Evolutionary conservation across 306 rosid species (phyloP).

Genomic region (Lathyrus tuberosus): DNA sequence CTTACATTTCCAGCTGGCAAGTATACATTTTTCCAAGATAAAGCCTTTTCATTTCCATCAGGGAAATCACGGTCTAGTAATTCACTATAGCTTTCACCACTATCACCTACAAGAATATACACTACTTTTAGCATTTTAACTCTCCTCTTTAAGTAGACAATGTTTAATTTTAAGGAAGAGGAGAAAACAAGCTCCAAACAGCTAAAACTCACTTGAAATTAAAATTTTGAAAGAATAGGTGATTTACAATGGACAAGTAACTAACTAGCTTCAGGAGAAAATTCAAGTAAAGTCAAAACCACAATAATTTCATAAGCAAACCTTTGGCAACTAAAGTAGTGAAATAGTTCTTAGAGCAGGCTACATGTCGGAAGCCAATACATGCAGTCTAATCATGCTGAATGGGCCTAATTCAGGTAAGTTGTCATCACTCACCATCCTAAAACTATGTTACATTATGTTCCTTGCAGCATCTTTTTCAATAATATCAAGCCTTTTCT

Average conservation of each 20-base stretch:
- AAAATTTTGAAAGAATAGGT: conserved; percentile 3
- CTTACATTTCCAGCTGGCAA: conserved; percentile 58
- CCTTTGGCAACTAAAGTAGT: conserved; percentile 5
- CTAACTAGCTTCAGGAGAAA: conserved; percentile 22
- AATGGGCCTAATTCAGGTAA: neutral
- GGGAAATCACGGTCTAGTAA: conserved; percentile 44
- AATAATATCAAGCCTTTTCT: conserved; percentile 12
- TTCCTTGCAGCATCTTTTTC: conserved; percentile 2
- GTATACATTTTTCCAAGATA: conserved; percentile 55
- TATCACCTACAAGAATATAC: conserved; percentile 45
- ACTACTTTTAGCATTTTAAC: conserved; percentile 36
- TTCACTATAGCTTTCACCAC: conserved; percentile 46
- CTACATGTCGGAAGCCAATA: neutral
- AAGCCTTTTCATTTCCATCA: conserved; percentile 53
- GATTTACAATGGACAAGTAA: conserved; percentile 5
- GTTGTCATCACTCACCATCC: neutral
- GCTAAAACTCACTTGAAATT: conserved; percentile 29
- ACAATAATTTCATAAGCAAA: conserved; percentile 24
- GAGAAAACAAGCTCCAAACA: conserved; percentile 24
- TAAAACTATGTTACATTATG: neutral
- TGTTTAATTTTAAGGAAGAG: conserved; percentile 29
- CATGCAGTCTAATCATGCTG: neutral
- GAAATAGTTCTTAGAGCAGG: neutral
- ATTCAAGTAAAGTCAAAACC: conserved; percentile 9
- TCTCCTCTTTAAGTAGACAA: conserved; percentile 27